Evolutionary conservation across 345 rosid species (phyloP).

Genomic region (Hypericum androsaemum): DNA sequence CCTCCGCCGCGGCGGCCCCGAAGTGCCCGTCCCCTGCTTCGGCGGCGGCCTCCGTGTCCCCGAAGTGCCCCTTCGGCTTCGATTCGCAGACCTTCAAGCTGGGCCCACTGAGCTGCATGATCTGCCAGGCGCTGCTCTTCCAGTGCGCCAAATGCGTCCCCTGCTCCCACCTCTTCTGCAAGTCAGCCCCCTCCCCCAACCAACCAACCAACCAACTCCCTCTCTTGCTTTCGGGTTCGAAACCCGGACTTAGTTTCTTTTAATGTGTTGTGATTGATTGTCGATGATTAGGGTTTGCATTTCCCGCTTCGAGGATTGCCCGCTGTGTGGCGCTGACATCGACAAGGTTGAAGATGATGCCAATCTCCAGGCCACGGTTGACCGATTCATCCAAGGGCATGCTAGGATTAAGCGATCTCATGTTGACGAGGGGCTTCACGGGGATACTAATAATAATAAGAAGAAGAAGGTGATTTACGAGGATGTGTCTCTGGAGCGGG

Average conservation of each 20-base stretch:
- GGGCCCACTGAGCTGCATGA: conserved; percentile 90
- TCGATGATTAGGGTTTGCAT: conserved; percentile 45
- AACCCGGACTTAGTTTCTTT: not conserved
- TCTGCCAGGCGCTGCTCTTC: conserved; percentile 85
- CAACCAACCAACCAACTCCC: no score
- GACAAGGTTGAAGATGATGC: conserved; percentile 64
- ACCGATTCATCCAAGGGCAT: conserved; percentile 88
- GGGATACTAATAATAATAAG: conserved; percentile 33
- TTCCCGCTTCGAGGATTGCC: conserved; percentile 79
- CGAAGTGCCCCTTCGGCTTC: conserved; percentile 90
- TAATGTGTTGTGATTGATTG: conserved; percentile 1
- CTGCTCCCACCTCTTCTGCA: conserved; percentile 82
- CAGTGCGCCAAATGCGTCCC: conserved; percentile 75
- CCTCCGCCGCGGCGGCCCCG: conserved; percentile 47
- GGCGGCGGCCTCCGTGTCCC: conserved; percentile 47
- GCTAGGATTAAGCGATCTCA: conserved; percentile 84
- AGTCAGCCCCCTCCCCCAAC: conserved; percentile 49
- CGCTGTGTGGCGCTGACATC: conserved; percentile 91
- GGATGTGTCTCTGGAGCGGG: conserved; percentile 93
- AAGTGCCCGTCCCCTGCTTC: conserved; percentile 89
- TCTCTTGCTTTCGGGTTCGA: no score
- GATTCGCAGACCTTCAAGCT: conserved; percentile 85
- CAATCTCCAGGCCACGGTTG: conserved; percentile 68
- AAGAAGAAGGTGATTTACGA: conserved; percentile 62
- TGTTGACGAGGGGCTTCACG: no score